Evolutionary conservation across 2,329 filamentous ascomycete species (phyloP).

Genomic region (Fusarium incarnatum): DNA sequence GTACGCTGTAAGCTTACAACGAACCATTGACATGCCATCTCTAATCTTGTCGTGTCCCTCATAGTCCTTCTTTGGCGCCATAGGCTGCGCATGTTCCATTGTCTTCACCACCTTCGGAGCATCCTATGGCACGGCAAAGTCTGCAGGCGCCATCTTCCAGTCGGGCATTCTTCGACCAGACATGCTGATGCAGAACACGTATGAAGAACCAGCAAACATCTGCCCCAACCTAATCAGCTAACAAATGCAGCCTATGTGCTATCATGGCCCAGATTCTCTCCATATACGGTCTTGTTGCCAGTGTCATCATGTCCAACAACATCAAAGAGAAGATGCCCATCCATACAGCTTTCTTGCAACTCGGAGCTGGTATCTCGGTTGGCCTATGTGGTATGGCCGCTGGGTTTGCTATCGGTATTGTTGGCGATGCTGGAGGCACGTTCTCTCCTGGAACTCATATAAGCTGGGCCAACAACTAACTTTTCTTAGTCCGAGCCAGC

Average conservation of each 20-base stretch:
- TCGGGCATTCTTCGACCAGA: conserved; percentile 59
- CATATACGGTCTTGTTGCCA: conserved; percentile 60
- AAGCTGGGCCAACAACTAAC: conserved; percentile 5
- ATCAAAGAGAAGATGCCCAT: conserved; percentile 57
- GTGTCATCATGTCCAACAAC: conserved; percentile 58
- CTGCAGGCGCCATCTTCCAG: conserved; percentile 57
- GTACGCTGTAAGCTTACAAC: conserved; percentile 55
- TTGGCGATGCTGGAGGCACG: conserved; percentile 58
- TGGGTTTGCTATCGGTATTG: conserved; percentile 60
- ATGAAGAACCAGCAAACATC: background rate
- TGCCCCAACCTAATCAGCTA: background rate
- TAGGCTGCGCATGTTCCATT: conserved; percentile 59
- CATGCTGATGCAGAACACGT: conserved; percentile 58
- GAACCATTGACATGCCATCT: background rate
- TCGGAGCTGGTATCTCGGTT: conserved; percentile 58
- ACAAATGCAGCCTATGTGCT: conserved; percentile 51
- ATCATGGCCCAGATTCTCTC: conserved; percentile 63
- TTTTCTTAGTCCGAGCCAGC: conserved; percentile 55
- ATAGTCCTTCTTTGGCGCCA: conserved; percentile 57
- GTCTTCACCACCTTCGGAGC: conserved; percentile 64
- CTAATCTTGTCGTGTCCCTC: background rate
- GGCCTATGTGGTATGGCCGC: conserved; percentile 60
- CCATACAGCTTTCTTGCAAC: conserved; percentile 58
- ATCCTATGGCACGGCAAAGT: conserved; percentile 59
- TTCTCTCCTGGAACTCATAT: background rate